Evolutionary conservation across 73 alveolate species (phyloP).

Genomic region (Strombidium stylifer): DNA sequence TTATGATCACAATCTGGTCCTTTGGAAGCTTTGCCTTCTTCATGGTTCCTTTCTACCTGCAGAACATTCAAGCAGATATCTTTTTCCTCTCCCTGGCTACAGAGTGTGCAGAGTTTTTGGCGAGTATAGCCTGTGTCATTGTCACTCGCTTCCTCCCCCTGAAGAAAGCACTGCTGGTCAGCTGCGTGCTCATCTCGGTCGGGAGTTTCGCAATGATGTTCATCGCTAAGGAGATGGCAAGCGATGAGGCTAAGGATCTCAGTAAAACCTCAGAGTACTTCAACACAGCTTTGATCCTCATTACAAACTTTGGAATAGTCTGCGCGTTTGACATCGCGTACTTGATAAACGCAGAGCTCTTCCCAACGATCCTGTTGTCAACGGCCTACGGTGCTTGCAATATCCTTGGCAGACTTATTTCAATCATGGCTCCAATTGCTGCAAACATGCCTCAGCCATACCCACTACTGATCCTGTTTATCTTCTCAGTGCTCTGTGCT

Average conservation of each 20-base stretch:
- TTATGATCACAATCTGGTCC: background rate
- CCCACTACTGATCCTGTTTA: background rate
- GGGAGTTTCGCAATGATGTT: background rate
- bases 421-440: background rate
- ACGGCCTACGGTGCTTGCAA: background rate
- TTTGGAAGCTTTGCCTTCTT: constrained; percentile 1
- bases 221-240: background rate
- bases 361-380: background rate
- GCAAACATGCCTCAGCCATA: background rate
- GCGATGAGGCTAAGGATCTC: background rate
- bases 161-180: background rate
- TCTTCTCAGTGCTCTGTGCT: no score
- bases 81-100: background rate
- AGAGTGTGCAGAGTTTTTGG: background rate
- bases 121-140: background rate
- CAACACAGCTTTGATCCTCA: background rate
- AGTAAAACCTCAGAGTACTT: background rate
- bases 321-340: background rate
- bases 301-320: background rate
- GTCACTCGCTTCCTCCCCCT: background rate
- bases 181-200: background rate
- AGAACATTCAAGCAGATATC: constrained; percentile 5
- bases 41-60: constrained; percentile 16
- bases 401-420: background rate
- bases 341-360: background rate